Evolutionary conservation across 164 flowering plant genomes (phyloP), one percentile per base, ranked within the genome.

Genomic region (Tetracentron sinense): DNA sequence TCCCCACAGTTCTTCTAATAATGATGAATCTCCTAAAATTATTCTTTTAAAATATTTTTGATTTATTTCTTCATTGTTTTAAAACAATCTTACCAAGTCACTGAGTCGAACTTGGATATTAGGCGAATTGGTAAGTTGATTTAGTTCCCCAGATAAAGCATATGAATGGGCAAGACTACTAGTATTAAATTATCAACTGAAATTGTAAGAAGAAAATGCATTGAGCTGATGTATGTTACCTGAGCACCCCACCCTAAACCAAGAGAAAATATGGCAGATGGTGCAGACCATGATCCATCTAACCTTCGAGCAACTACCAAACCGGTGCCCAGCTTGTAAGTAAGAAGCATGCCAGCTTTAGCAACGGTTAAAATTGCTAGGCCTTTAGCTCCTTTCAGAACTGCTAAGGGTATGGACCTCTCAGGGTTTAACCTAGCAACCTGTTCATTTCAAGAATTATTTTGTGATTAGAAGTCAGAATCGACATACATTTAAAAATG

Each of bases 211-310:
- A n/a, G n/a, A n/a, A n/a, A n/a, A n/a, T n/a, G n/a, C n/a, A n/a
- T n/a, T n/a, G n/a, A n/a, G n/a, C n/a, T n/a, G n/a, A n/a, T n/a
- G 29, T 16, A 27, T 27, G 25, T 46, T 75, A 92, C 98, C 98
- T 92, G 98, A 64, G 93, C 92, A 58, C 98, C 98, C 98, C 98
- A 92, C 60, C 98, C 98, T 69, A 92, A 70, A 42, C 98, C 98
- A 69, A 70, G 74, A 42, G 98, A 88, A 16, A 75, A 65, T 78
- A 92, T 82, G 23, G 98, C 96, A 20, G 98, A 92, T 62, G 96
- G 96, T 16, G 96, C 96, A 70, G 98, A 92, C 98, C 98, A 92
- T n/a, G 93, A 78, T 52, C 93, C 93, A 88, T 92, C 96, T 59
- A 83, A 74, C 68, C 96, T 82, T 47, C 89, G 83, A 65, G 96